A percentile compares a stretch with the other conserved stretches of the same genome.
These are phyloP conservation scores for Clarireedia paspali DNA, from an alignment of 2,329 filamentous ascomycete species.

Conservation along the genomic window DNA sequence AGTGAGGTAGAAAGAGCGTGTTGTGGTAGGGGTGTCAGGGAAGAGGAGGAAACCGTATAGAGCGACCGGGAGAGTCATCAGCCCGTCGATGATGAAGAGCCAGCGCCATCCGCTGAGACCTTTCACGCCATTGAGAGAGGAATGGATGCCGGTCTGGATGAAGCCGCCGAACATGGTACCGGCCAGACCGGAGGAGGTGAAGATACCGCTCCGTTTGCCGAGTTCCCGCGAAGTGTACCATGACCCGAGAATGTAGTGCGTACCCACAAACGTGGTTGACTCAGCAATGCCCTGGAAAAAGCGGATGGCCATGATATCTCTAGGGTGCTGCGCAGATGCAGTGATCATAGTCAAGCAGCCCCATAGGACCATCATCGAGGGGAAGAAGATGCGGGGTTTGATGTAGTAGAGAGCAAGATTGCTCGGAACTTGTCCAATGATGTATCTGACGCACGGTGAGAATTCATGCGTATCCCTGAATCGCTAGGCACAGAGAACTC, in stretches of 20 bases:
- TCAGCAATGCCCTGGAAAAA: conserved; percentile 45
- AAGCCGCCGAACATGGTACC: conserved; percentile 57
- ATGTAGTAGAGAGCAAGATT: conserved; percentile 57
- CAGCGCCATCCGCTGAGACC: conserved; percentile 45
- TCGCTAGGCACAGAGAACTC: conserved; percentile 3
- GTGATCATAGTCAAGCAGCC: conserved; percentile 55
- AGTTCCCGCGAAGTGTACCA: conserved; percentile 57
- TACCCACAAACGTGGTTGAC: conserved; percentile 47
- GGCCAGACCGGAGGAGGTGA: conserved; percentile 50
- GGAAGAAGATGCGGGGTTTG: conserved; percentile 56
- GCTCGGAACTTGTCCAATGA: conserved; percentile 52
- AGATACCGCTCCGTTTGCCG: conserved; percentile 53
- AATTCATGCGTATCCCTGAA: background rate
- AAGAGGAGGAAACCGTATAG: conserved; percentile 44
- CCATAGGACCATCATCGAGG: conserved; percentile 57
- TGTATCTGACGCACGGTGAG: conserved; percentile 28
- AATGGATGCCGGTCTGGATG: conserved; percentile 41
- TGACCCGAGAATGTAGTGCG: conserved; percentile 51
- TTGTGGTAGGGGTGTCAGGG: conserved; percentile 36
- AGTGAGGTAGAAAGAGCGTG: conserved; percentile 35
- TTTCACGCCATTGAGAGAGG: conserved; percentile 32
- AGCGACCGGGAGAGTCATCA: conserved; percentile 49
- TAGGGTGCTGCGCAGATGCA: conserved; percentile 41
- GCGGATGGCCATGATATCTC: conserved; percentile 47
- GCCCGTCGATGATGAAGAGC: conserved; percentile 44